A percentile compares a stretch with the other conserved stretches of the same genome.
Evolutionary conservation across 106 monocot genomes (phyloP).

Genomic region (Allium cepa): DNA sequence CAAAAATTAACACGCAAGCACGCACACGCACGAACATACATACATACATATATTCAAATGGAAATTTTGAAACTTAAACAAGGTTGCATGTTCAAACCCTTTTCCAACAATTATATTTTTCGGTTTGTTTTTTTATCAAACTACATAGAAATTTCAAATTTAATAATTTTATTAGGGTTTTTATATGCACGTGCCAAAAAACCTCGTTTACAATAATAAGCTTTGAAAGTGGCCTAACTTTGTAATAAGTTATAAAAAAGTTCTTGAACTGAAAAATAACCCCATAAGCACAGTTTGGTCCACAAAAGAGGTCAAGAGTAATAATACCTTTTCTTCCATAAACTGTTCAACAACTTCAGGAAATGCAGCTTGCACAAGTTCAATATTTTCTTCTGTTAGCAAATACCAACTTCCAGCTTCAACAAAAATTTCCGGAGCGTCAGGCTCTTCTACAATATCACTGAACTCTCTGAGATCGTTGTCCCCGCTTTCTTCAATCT

Average conservation of each 20-base stretch:
- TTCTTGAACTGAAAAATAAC: not conserved
- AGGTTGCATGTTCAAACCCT: too few relatives aligned
- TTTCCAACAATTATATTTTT: too few relatives aligned
- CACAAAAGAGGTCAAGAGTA: not conserved
- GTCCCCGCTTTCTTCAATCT: slow-evolving; percentile 3
- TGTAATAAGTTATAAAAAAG: not conserved
- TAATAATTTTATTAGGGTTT: too few relatives aligned
- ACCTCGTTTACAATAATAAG: not conserved
- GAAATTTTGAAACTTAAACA: too few relatives aligned
- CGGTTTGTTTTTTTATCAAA: too few relatives aligned
- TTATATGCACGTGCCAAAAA: too few relatives aligned
- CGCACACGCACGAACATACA: too few relatives aligned
- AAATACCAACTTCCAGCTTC: slow-evolving; percentile 65
- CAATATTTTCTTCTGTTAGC: slow-evolving; percentile 81
- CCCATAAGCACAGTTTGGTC: not conserved
- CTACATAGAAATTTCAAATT: too few relatives aligned
- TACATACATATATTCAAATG: too few relatives aligned
- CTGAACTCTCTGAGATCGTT: slow-evolving; percentile 5
- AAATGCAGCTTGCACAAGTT: slow-evolving; percentile 82
- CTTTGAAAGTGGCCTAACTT: not conserved
- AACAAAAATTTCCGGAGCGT: slow-evolving; percentile 45
- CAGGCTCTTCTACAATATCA: slow-evolving; percentile 56
- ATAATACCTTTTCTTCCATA: slow-evolving; percentile 59
- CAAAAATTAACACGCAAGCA: too few relatives aligned
- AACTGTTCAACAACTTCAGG: slow-evolving; percentile 50